phyloP scores from a whole-genome alignment of 768 basidiomycete species.

The Mycena pura region DNA sequence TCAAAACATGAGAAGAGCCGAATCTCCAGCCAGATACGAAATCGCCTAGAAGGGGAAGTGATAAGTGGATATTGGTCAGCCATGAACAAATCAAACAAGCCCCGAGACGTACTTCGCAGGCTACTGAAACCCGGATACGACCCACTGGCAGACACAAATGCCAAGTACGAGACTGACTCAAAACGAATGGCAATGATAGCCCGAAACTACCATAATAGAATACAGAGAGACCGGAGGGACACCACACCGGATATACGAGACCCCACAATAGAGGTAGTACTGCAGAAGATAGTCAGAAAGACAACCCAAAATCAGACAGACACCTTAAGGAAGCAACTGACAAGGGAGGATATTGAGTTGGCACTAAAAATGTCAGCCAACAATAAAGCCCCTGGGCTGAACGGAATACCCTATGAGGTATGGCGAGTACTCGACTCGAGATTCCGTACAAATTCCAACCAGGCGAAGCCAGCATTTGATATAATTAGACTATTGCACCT shows the following conservation, averaged over 20 bases:
- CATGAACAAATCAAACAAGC: not conserved
- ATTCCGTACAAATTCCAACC: not conserved
- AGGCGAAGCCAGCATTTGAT: constrained; percentile 11
- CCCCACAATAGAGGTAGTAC: not conserved
- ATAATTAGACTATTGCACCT: not conserved
- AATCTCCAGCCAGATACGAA: not conserved
- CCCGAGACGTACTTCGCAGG: not conserved
- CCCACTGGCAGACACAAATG: not conserved
- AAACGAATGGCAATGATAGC: constrained; percentile 1
- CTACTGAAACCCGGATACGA: not conserved
- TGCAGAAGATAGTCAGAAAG: not conserved
- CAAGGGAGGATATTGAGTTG: not conserved
- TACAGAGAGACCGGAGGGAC: not conserved
- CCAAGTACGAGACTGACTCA: constrained; percentile 7
- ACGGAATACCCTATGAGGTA: constrained; percentile 30
- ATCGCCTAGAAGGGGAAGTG: not conserved
- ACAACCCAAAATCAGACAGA: not conserved
- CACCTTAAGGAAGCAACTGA: not conserved
- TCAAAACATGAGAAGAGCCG: not conserved
- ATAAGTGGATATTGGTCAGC: not conserved
- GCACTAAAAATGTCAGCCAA: constrained; percentile 12
- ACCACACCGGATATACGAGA: not conserved
- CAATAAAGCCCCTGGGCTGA: constrained; percentile 9
- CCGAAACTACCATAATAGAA: constrained; percentile 3
- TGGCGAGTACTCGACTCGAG: constrained; percentile 13